phyloP scores from a whole-genome alignment of 257 asterid species.

The Rubia yunnanensis region DNA sequence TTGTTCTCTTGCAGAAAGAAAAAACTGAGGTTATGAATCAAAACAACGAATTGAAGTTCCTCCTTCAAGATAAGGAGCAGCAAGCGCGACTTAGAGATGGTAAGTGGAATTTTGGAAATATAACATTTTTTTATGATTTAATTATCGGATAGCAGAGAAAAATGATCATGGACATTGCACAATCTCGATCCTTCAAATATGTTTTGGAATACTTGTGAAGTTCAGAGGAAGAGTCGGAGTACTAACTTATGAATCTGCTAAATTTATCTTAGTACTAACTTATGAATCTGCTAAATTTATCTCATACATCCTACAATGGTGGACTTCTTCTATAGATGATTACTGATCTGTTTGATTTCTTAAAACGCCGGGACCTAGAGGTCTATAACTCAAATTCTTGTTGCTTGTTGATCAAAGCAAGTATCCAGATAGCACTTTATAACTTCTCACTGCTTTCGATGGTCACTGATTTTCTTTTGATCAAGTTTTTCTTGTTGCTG shows the following conservation, averaged over 20 bases:
- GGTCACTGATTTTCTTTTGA: background rate
- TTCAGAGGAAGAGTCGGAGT: too few species aligned
- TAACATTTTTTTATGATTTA: conserved; percentile 9
- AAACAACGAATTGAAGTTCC: conserved; percentile 82
- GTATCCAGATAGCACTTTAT: background rate
- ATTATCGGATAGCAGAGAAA: too few species aligned
- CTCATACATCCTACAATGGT: too few species aligned
- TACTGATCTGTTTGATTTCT: background rate
- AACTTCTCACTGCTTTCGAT: background rate
- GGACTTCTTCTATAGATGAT: background rate
- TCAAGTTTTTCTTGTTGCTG: background rate
- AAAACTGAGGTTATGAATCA: conserved; percentile 43
- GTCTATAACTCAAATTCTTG: background rate
- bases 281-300: too few species aligned
- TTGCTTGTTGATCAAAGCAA: background rate
- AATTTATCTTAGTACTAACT: too few species aligned
- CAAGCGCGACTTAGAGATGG: conserved; percentile 88
- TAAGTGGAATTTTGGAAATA: too few species aligned
- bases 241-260: too few species aligned
- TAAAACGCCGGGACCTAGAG: background rate
- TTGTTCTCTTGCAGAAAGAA: conserved; percentile 46
- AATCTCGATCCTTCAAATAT: too few species aligned
- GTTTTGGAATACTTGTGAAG: too few species aligned
- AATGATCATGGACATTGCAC: too few species aligned
- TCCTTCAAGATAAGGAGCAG: conserved; percentile 79